Evolutionary conservation across 176 grass and related monocot species (phyloP).

Genomic region (Avena sativa): DNA sequence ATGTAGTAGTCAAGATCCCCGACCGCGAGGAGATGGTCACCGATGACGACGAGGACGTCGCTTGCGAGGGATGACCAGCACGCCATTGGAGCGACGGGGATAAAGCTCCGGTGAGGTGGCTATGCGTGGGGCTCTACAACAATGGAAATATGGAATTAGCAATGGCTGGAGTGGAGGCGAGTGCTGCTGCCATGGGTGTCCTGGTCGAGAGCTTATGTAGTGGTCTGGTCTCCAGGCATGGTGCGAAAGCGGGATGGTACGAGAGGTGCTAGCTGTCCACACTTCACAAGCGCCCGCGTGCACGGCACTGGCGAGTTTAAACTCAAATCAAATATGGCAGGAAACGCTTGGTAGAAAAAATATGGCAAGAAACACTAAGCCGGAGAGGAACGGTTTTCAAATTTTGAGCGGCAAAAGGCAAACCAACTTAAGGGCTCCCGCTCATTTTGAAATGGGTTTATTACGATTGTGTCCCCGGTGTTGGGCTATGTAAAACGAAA

Average conservation of each 20-base stretch:
- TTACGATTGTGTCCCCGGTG: too few species aligned
- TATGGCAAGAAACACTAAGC: background rate
- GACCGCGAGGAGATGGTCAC: background rate
- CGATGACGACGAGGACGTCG: background rate
- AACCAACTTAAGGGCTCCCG: too few species aligned
- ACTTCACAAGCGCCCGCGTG: background rate
- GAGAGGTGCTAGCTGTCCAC: background rate
- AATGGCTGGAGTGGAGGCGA: background rate
- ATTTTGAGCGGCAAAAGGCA: too few species aligned
- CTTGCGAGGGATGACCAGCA: background rate
- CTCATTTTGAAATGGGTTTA: too few species aligned
- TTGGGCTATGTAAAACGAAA: too few species aligned
- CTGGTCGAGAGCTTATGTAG: background rate
- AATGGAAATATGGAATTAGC: background rate
- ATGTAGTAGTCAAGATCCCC: slow-evolving; percentile 4
- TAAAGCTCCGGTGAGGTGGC: background rate
- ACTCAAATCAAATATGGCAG: background rate
- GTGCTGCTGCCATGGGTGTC: background rate
- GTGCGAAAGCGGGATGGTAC: background rate
- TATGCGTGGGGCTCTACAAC: background rate
- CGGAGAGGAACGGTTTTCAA: too few species aligned
- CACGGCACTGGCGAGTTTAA: background rate
- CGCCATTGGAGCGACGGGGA: background rate
- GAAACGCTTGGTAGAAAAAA: background rate
- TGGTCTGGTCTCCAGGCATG: background rate